Base-by-base conservation (phyloP, 2,329 filamentous ascomycete genomes). In the Xylariaceae sp. region DNA sequence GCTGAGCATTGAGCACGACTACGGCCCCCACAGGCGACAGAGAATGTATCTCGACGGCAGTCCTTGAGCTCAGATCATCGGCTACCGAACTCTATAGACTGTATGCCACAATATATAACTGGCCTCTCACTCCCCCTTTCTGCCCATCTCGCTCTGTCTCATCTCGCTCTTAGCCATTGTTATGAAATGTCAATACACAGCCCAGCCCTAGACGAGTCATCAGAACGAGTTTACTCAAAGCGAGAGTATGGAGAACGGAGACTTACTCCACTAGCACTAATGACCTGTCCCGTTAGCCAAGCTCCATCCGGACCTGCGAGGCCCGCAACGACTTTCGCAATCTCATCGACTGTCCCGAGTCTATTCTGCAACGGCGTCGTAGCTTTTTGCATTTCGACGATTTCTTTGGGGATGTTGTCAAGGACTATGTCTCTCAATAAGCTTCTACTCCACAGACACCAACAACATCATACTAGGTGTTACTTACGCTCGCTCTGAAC, bases 311-410 rank as follows among this genome's bases (percentile, higher is more conserved):
- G 71, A 5, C 75, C 72, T 14, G 78, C 78, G 51, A 86, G 61
- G 69, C 75, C 83, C 1, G 72, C 75, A 17, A 85, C 81, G 45
- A 84, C 71, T 52, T 75, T 73, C 1, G 80, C 78, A 45, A 86
- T 69, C 63, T 85, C 82, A 40, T 80, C 73, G 4, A 73, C 60
- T 12, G 67, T 78, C 0, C 79, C 83, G 2, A 81, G 54, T 9
- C 82, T 66, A 39, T 78, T 71, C 55, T 77, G 69, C 0, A 83
- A 69, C 0, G 79, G 74, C 6, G 81, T 86, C 17, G 67, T 66
- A 54, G 71, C 68, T 66, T 72, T 75, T 65, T 83, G 76, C 60
- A 71, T 68, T 31, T 76, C 71, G 2, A 81, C 67, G 12, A 81
- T 68, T 1, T 76, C 74, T 48, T 70, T 62, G 0, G 76, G 75